A percentile compares a stretch with the other conserved stretches of the same genome.
Conservation (phyloP, 2,329 filamentous ascomycete genomes). For the Penicillium brasilianum region DNA sequence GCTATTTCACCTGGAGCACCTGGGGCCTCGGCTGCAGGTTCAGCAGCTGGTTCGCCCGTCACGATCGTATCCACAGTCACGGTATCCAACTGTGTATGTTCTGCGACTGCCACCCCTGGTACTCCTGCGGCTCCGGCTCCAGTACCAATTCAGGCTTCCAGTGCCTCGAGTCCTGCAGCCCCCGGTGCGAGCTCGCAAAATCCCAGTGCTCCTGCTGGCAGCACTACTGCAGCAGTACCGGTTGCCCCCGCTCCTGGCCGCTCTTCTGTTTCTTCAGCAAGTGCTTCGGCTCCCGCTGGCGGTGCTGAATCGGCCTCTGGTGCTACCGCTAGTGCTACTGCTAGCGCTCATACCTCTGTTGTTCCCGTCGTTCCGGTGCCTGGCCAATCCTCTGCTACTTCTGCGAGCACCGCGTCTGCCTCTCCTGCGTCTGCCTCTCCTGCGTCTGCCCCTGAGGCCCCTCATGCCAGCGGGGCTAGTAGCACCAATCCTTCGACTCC, state of each 20-base stretch:
- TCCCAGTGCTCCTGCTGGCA: background rate
- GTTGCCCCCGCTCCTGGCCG: constrained; percentile 2
- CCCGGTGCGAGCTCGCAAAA: constrained; percentile 8
- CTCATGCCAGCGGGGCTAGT: background rate
- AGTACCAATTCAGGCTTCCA: background rate
- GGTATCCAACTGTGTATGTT: constrained; percentile 27
- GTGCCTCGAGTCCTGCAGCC: background rate
- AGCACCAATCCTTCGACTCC: background rate
- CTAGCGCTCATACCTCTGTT: constrained; percentile 22
- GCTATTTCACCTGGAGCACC: background rate
- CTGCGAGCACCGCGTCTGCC: background rate
- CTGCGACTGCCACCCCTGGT: constrained; percentile 15
- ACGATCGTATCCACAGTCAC: constrained; percentile 29
- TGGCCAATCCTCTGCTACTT: background rate
- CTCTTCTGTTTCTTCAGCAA: constrained; percentile 14
- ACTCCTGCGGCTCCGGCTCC: background rate
- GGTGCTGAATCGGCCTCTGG: constrained; percentile 4
- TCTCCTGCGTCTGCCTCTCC: no score
- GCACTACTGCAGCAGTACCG: background rate
- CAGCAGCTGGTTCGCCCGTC: constrained; percentile 11
- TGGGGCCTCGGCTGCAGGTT: background rate
- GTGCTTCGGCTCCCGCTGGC: constrained; percentile 7
- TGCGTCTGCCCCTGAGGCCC: background rate
- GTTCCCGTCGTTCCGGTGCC: constrained; percentile 5
- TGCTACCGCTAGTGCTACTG: background rate